A percentile compares a stretch with the other conserved stretches of the same genome.
Evolutionary conservation across 1,139 yeast species (phyloP).

Genomic region (Eremothecium cymbalariae): DNA sequence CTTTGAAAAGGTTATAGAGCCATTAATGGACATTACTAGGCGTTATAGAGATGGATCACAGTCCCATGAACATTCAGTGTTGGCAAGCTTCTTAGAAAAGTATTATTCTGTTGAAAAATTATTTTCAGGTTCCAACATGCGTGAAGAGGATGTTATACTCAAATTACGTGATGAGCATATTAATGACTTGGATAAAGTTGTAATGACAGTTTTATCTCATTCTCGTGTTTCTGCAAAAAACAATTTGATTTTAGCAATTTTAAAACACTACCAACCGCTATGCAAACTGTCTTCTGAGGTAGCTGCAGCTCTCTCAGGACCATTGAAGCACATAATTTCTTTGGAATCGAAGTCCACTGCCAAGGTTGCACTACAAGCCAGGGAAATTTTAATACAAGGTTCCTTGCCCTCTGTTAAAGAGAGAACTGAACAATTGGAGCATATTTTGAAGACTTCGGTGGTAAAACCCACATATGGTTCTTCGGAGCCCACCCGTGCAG

Average conservation of each 20-base stretch:
- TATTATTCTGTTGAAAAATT: constrained; percentile 71
- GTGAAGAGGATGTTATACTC: constrained; percentile 84
- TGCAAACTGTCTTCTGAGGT: constrained; percentile 58
- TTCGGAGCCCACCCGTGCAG: constrained; percentile 62
- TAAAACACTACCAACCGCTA: constrained; percentile 71
- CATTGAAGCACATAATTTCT: constrained; percentile 73
- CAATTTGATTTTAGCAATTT: constrained; percentile 76
- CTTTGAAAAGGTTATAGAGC: constrained; percentile 56
- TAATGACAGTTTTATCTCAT: constrained; percentile 71
- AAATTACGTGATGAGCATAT: constrained; percentile 80
- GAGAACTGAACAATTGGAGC: constrained; percentile 95
- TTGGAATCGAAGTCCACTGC: constrained; percentile 85
- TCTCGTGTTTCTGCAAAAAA: constrained; percentile 91
- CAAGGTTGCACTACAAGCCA: constrained; percentile 91
- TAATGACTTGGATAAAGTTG: constrained; percentile 65
- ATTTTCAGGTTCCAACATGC: constrained; percentile 63
- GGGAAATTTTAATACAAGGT: constrained; percentile 93
- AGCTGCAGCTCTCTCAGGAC: constrained; percentile 60
- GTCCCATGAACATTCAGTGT: constrained; percentile 74
- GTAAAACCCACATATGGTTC: constrained; percentile 87
- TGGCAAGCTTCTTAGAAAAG: constrained; percentile 59
- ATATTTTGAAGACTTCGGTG: constrained; percentile 84
- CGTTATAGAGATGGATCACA: constrained; percentile 68
- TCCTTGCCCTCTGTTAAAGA: constrained; percentile 93
- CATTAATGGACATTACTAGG: constrained; percentile 61